A percentile compares a stretch with the other conserved stretches of the same genome.
Conservation (phyloP, 164 flowering plant genomes). For the Vitis vinifera region DNA sequence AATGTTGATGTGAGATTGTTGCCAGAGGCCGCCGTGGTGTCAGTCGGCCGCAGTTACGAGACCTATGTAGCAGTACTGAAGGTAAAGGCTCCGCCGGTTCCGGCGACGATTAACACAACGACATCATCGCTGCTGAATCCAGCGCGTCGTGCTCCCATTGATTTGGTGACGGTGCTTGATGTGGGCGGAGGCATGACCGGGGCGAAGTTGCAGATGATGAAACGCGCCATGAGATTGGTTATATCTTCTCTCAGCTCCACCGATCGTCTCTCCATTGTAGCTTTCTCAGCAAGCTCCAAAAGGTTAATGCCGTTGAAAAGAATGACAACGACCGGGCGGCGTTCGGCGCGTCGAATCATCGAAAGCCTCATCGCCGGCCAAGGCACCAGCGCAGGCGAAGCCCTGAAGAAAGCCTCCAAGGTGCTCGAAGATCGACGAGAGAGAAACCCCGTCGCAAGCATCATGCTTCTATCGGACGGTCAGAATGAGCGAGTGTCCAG, state of each 20-base stretch:
- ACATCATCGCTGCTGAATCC: slow-evolving; percentile 26
- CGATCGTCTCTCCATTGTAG: slow-evolving; percentile 73
- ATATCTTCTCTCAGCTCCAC: slow-evolving; percentile 60
- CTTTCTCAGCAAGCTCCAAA: slow-evolving; percentile 35
- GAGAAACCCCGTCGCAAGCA: slow-evolving; percentile 32
- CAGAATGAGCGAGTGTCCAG: slow-evolving; percentile 3
- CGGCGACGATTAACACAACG: background rate
- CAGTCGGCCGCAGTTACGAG: slow-evolving; percentile 52
- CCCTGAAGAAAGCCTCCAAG: slow-evolving; percentile 45
- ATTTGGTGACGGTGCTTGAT: slow-evolving; percentile 75
- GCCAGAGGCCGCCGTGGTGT: slow-evolving; percentile 67
- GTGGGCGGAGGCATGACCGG: slow-evolving; percentile 54
- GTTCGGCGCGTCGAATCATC: slow-evolving; percentile 35
- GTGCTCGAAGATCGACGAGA: slow-evolving; percentile 47
- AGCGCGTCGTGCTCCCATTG: slow-evolving; percentile 66
- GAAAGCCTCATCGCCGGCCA: slow-evolving; percentile 26
- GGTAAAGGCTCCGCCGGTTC: slow-evolving; percentile 57
- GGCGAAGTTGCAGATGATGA: slow-evolving; percentile 51
- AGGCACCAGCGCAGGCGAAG: slow-evolving; percentile 33
- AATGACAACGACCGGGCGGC: slow-evolving; percentile 37
- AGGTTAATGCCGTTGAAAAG: slow-evolving; percentile 25
- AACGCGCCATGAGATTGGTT: slow-evolving; percentile 63
- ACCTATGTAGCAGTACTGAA: slow-evolving; percentile 61
- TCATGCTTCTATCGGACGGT: slow-evolving; percentile 35
- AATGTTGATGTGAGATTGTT: slow-evolving; percentile 43